Percentiles rank a stretch among this genome's conserved stretches.
Conservation (phyloP, 2,329 filamentous ascomycete genomes). For the Escovopsis sp. region DNA sequence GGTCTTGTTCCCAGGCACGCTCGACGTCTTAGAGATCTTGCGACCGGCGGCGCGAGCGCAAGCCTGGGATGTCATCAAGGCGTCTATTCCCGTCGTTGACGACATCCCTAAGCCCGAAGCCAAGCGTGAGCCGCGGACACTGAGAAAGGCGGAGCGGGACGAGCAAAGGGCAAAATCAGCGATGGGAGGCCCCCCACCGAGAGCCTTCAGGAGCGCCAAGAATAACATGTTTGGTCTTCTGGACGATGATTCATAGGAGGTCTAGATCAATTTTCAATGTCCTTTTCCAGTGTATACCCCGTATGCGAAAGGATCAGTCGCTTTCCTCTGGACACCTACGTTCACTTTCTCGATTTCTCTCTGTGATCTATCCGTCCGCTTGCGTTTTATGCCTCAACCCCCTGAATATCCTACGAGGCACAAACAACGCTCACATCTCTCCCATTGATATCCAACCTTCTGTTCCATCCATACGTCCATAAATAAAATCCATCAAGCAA, state of each 20-base stretch:
- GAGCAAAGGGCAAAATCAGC: background rate
- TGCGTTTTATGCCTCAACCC: too few species aligned
- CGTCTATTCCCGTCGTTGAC: slow-evolving; percentile 7
- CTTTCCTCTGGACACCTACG: too few species aligned
- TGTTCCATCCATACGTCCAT: too few species aligned
- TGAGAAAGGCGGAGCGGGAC: slow-evolving; percentile 1
- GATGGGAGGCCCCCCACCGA: background rate
- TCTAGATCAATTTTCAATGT: too few species aligned
- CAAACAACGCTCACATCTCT: too few species aligned
- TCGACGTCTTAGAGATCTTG: slow-evolving; percentile 9
- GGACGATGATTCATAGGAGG: slow-evolving; percentile 2
- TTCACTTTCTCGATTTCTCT: too few species aligned
- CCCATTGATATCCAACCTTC: too few species aligned
- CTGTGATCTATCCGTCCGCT: too few species aligned
- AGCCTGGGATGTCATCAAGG: slow-evolving; percentile 6
- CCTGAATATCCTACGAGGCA: too few species aligned
- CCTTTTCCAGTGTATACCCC: too few species aligned
- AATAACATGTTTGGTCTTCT: slow-evolving; percentile 8
- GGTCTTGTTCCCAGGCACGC: slow-evolving; percentile 11
- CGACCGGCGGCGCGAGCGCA: slow-evolving; percentile 3
- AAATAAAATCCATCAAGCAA: too few species aligned
- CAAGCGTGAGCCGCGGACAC: background rate
- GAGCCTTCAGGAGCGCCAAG: slow-evolving; percentile 1
- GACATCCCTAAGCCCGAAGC: background rate
- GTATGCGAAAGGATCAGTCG: too few species aligned